Evolutionary conservation across 306 rosid species (phyloP).

Genomic region (Oxytropis ochrocephala): DNA sequence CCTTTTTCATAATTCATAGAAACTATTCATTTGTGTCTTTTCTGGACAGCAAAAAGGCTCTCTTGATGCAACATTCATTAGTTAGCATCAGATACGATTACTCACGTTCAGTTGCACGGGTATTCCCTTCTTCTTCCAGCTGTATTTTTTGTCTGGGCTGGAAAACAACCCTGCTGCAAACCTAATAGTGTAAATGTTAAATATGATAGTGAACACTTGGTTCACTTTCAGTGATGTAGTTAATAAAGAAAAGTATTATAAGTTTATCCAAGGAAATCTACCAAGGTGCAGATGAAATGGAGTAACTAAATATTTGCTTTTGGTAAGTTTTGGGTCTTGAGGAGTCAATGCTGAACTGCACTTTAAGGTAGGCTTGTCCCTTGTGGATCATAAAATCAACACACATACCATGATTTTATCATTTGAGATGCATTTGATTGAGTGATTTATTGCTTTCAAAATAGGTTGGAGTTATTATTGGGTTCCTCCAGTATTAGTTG

Average conservation of each 20-base stretch:
- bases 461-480: conserved; percentile 80
- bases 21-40: not conserved
- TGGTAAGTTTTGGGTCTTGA: conserved; percentile 48
- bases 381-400: conserved; percentile 36
- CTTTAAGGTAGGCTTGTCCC: conserved; percentile 71
- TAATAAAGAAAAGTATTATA: not conserved
- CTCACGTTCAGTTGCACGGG: not conserved
- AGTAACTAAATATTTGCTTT: conserved; percentile 19
- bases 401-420: conserved; percentile 29
- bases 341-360: conserved; percentile 35
- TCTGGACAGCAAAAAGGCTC: not conserved
- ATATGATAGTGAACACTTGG: not conserved
- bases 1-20: not conserved
- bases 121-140: conserved; percentile 2
- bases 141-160: not conserved
- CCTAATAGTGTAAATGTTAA: not conserved
- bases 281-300: conserved; percentile 20
- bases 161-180: conserved; percentile 5
- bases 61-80: not conserved
- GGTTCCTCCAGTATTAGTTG: conserved; percentile 62
- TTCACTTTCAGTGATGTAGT: conserved; percentile 7
- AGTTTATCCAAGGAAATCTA: conserved; percentile 20
- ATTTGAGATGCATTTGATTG: conserved; percentile 62
- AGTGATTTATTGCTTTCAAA: conserved; percentile 73
- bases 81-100: not conserved